These are phyloP conservation scores for Avena atlantica DNA, from an alignment of 176 grass and related monocot genomes.

Conservation along the genomic window DNA sequence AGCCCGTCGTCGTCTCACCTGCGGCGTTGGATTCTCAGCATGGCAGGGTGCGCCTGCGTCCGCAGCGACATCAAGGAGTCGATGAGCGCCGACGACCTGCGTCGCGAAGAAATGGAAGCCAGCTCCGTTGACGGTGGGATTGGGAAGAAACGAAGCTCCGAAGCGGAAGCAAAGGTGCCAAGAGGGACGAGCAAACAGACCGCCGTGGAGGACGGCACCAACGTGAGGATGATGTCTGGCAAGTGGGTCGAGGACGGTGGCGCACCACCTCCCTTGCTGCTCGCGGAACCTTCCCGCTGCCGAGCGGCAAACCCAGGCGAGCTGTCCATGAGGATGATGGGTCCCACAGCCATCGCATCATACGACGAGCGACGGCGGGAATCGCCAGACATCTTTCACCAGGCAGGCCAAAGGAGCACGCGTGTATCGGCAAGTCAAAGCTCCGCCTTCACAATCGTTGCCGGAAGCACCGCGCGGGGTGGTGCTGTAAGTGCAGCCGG, in stretches of 20 bases:
- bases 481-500: not conserved
- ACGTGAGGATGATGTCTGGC: not conserved
- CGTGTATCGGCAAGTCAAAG: not conserved
- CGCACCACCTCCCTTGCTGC: not conserved
- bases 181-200: not conserved
- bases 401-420: not conserved
- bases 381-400: not conserved
- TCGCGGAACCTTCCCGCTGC: not conserved
- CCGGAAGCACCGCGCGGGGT: not conserved
- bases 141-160: not conserved
- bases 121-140: not conserved
- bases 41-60: conserved; percentile 37
- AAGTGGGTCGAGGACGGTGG: conserved; percentile 10
- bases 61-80: not conserved
- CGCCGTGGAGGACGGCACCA: not conserved
- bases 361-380: conserved; percentile 25
- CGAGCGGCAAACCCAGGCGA: not conserved
- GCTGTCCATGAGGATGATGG: not conserved
- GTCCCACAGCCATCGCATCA: not conserved
- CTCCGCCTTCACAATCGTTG: conserved; percentile 36
- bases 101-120: not conserved
- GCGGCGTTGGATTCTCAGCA: conserved; percentile 38
- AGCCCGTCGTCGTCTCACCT: conserved; percentile 20
- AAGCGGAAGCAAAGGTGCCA: not conserved
- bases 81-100: not conserved